A percentile compares a stretch with the other conserved stretches of the same genome.
Conservation (phyloP, 2,329 filamentous ascomycete species). For the Phaeophleospora eucalypticola region DNA sequence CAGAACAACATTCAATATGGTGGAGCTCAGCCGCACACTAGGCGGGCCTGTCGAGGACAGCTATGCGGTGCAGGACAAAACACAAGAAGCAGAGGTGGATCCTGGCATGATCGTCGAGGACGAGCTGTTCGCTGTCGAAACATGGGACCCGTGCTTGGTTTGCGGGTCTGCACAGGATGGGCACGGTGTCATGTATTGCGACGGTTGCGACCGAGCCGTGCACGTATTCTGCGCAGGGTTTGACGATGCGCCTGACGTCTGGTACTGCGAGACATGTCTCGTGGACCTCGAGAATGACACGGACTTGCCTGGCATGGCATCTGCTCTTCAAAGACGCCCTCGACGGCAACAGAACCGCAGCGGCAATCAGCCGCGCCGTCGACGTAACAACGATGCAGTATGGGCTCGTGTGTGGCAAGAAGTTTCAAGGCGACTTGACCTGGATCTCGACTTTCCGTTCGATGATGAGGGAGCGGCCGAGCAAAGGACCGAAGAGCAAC, state of each 20-base stretch:
- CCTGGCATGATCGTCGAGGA: constrained; percentile 69
- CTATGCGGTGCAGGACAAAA: constrained; percentile 71
- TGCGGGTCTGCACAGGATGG: constrained; percentile 79
- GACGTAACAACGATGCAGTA: constrained; percentile 47
- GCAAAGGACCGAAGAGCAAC: constrained; percentile 54
- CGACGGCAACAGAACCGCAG: constrained; percentile 16
- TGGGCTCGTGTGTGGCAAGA: constrained; percentile 84
- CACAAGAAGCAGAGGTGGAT: constrained; percentile 86
- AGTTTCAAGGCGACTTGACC: constrained; percentile 71
- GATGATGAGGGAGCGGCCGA: constrained; percentile 64
- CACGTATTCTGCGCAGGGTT: constrained; percentile 90
- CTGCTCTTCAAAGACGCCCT: constrained; percentile 23
- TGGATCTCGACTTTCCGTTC: constrained; percentile 83
- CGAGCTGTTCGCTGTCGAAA: constrained; percentile 53
- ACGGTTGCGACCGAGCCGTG: constrained; percentile 82
- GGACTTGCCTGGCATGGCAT: constrained; percentile 24
- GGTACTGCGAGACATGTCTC: constrained; percentile 86
- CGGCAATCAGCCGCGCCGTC: constrained; percentile 15
- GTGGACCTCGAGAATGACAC: constrained; percentile 28
- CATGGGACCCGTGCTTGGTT: constrained; percentile 70
- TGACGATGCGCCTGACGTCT: constrained; percentile 54
- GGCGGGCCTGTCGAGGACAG: constrained; percentile 60
- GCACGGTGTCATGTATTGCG: constrained; percentile 81
- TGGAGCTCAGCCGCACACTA: constrained; percentile 74
- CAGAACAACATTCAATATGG: constrained; percentile 82